A percentile compares a stretch with the other conserved stretches of the same genome.
Conservation (phyloP, 352 stramenopile species). For the Phytophthora constricta region DNA sequence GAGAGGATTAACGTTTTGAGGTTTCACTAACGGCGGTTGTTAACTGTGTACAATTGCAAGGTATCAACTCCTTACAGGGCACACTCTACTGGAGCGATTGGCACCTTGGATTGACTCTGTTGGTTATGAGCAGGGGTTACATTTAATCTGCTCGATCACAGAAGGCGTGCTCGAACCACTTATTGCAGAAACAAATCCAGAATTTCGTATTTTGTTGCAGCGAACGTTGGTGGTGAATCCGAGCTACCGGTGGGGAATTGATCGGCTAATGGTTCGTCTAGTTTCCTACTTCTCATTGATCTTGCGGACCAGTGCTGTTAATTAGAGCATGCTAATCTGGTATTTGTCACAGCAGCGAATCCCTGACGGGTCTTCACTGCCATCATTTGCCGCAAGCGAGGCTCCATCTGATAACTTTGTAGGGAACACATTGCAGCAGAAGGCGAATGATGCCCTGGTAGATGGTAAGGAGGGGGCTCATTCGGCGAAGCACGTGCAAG, state of each 20-base stretch:
- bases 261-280: slow-evolving; percentile 46
- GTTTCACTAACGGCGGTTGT: slow-evolving; percentile 3
- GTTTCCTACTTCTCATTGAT: too few species aligned
- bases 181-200: slow-evolving; percentile 35
- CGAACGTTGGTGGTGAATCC: slow-evolving; percentile 52
- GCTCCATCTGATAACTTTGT: slow-evolving; percentile 26
- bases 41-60: slow-evolving; percentile 28
- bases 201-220: slow-evolving; percentile 53
- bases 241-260: slow-evolving; percentile 57
- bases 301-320: too few species aligned
- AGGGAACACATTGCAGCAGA: slow-evolving; percentile 30
- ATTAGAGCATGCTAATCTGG: neutral
- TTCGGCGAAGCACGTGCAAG: slow-evolving; percentile 54
- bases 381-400: slow-evolving; percentile 15
- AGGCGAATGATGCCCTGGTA: slow-evolving; percentile 36
- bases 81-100: slow-evolving; percentile 47
- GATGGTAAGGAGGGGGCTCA: slow-evolving; percentile 40
- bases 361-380: slow-evolving; percentile 3
- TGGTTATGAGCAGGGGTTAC: slow-evolving; percentile 44
- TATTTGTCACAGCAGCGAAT: slow-evolving; percentile 14
- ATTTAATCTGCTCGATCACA: slow-evolving; percentile 65
- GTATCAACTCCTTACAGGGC: slow-evolving; percentile 58
- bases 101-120: slow-evolving; percentile 53
- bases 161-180: slow-evolving; percentile 50
- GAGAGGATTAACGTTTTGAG: neutral